These are phyloP conservation scores for Kernera saxatilis DNA, from an alignment of 345 rosid species.

Conservation along the genomic window DNA sequence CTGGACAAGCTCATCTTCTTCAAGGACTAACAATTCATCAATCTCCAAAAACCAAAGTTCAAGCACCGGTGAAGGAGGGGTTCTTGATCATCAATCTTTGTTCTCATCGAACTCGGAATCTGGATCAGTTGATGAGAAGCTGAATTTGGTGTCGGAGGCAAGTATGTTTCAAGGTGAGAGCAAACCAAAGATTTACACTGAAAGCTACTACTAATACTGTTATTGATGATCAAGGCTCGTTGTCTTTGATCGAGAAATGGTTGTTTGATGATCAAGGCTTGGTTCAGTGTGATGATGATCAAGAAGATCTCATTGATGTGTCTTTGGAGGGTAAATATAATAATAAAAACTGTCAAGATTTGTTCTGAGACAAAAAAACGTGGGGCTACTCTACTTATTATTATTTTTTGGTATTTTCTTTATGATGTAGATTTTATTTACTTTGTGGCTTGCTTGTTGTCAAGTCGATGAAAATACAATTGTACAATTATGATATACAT, in stretches of 20 bases:
- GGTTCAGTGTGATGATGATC: slow-evolving; percentile 33
- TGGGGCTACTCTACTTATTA: background rate
- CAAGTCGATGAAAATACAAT: background rate
- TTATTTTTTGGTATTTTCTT: background rate
- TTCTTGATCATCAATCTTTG: slow-evolving; percentile 42
- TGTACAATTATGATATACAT: background rate
- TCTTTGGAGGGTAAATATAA: slow-evolving; percentile 33
- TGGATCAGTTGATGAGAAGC: slow-evolving; percentile 32
- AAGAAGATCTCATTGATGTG: slow-evolving; percentile 35
- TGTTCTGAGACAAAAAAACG: slow-evolving; percentile 24
- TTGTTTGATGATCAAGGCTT: slow-evolving; percentile 50
- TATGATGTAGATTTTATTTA: background rate
- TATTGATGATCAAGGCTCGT: slow-evolving; percentile 35
- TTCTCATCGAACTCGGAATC: slow-evolving; percentile 51
- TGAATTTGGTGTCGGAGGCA: slow-evolving; percentile 36
- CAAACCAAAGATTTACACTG: slow-evolving; percentile 26
- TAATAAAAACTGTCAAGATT: slow-evolving; percentile 8
- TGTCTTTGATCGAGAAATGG: slow-evolving; percentile 65
- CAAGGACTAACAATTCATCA: slow-evolving; percentile 32
- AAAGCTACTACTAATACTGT: background rate
- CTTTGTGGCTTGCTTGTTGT: background rate
- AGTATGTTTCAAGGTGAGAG: slow-evolving; percentile 40
- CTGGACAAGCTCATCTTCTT: slow-evolving; percentile 46
- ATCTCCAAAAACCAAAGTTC: slow-evolving; percentile 22
- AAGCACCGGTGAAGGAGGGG: slow-evolving; percentile 30